Conservation (phyloP, 192 early-diverging fungal species). For the Funneliformis mosseae region DNA sequence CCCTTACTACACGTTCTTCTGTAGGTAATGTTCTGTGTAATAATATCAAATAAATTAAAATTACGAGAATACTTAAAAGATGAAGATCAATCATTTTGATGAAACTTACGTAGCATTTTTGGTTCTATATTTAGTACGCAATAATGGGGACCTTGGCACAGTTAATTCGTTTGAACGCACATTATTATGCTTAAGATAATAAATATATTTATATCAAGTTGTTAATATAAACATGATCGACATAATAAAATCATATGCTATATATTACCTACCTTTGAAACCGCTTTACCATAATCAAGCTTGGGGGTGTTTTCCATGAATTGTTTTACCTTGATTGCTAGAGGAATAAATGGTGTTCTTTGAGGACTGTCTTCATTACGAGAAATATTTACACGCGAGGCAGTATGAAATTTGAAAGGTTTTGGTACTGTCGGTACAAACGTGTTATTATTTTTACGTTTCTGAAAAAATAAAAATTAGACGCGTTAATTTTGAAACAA, state of each 20-base stretch:
- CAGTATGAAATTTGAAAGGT: constrained; percentile 23
- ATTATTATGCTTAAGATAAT: background rate
- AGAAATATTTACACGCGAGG: background rate
- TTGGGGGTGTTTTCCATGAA: background rate
- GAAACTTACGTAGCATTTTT: background rate
- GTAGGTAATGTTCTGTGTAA: background rate
- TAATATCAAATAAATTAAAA: background rate
- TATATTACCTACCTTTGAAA: background rate
- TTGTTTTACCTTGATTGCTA: background rate
- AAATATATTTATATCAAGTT: background rate
- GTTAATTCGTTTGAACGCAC: background rate
- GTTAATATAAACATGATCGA: background rate
- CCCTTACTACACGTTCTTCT: background rate
- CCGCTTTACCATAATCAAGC: background rate
- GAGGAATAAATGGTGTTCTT: constrained; percentile 17
- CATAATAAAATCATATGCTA: too few species aligned
- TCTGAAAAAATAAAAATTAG: background rate
- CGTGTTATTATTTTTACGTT: background rate
- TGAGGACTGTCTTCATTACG: background rate
- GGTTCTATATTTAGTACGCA: background rate
- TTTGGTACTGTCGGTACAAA: constrained; percentile 10
- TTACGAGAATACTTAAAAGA: too few species aligned
- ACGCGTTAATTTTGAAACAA: background rate
- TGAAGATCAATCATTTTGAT: background rate
- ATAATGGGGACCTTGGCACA: background rate